Evolutionary conservation across 345 rosid species (phyloP), one percentile per base, ranked within the genome.

Genomic region (Eucalyptus brandiana): DNA sequence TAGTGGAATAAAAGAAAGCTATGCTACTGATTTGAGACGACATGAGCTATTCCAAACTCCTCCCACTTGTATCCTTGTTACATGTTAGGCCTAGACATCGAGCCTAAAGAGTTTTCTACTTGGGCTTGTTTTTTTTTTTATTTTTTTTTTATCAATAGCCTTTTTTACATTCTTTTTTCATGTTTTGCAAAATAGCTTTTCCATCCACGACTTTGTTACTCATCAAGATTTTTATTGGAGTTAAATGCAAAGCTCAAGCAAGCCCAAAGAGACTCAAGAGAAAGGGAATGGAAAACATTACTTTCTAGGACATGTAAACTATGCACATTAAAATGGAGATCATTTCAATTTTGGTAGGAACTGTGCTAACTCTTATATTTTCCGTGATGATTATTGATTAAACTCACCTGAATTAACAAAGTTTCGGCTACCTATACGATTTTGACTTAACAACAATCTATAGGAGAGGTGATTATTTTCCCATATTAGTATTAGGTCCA

Each of bases 351-450:
- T n/a, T 15, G 21, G 76, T 7, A 67, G 19, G 19, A n/a, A n/a
- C 10, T 8, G 3, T 56, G 16, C 1, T 32, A 67, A n/a, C 6
- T 32, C 42, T 32, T 16, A 32, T 9, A 3, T 37, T 72, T 34
- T 5, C 5, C 6, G 4, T 5, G 4, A 37, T 13, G 0, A 37
- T 72, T 2, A 14, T 19, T 5, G 14, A 19, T 37, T 72, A 6
- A 9, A 17, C 8, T 10, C 28, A 21, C 8, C 6, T 2, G 8
- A 72, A 72, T 18, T 19, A 9, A 37, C 28, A 37, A 37, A 37
- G 14, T 37, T 37, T 37, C 7, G 0, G 44, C 14, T 17, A 34
- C 7, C 2, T 19, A 0, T 7, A 37, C 1, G 1, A 8, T 9
- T 72, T 69, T 10, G 42, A 72, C 40, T 19, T 34, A 10, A 37